A percentile compares a stretch with the other conserved stretches of the same genome.
Evolutionary conservation across 2,329 filamentous ascomycete genomes (phyloP).

Genomic region (Claviceps paspali): DNA sequence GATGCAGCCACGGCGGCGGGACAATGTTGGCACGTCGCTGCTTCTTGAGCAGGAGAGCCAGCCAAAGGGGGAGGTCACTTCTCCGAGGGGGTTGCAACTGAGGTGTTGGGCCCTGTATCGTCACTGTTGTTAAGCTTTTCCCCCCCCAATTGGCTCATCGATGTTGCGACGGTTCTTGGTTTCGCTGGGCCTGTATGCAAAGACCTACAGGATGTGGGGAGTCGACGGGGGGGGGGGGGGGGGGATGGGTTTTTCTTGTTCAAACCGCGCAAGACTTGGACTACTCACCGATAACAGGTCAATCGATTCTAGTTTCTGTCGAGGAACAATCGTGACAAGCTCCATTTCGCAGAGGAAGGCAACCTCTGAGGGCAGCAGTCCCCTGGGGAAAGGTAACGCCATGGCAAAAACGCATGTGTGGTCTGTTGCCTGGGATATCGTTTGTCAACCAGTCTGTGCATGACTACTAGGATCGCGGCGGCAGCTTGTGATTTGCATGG

Average conservation of each 20-base stretch:
- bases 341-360: slow-evolving; percentile 98
- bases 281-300: slow-evolving; percentile 66
- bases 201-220: too few relatives aligned
- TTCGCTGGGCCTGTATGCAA: too few relatives aligned
- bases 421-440: too few relatives aligned
- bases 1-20: slow-evolving; percentile 76
- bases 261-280: not conserved
- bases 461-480: too few relatives aligned
- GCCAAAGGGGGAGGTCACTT: slow-evolving; percentile 73
- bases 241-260: too few relatives aligned
- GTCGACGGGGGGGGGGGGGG: too few relatives aligned
- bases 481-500: too few relatives aligned
- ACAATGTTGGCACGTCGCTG: slow-evolving; percentile 88
- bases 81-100: slow-evolving; percentile 68
- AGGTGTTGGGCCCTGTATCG: slow-evolving; percentile 60
- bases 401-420: too few relatives aligned
- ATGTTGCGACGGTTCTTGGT: too few relatives aligned
- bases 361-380: slow-evolving; percentile 71
- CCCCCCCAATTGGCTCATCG: too few relatives aligned
- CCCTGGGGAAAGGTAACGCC: slow-evolving; percentile 34
- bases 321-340: slow-evolving; percentile 79
- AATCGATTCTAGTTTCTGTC: slow-evolving; percentile 76
- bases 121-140: not conserved
- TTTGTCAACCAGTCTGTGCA: too few relatives aligned
- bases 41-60: slow-evolving; percentile 85